Evolutionary conservation across 2,329 filamentous ascomycete genomes (phyloP).

Genomic region (Talaromyces sp.): DNA sequence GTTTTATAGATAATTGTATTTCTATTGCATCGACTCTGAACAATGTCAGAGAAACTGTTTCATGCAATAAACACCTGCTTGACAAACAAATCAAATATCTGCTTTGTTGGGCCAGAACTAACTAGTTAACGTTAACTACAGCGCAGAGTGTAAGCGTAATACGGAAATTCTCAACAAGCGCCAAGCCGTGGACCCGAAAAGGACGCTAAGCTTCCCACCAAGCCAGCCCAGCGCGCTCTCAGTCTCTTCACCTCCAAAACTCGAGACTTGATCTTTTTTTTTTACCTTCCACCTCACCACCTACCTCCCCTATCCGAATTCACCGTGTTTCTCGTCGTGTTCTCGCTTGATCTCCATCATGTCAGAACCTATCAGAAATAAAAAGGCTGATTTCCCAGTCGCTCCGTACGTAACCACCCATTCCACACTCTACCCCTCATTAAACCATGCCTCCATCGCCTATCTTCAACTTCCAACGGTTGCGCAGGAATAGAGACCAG

Average conservation of each 20-base stretch:
- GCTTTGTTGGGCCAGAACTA: no score
- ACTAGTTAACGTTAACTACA: no score
- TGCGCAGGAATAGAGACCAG: conserved; percentile 16
- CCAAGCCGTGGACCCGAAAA: conserved; percentile 39
- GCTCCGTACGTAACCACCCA: conserved; percentile 54
- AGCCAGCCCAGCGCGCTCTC: conserved; percentile 24
- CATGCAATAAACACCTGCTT: no score
- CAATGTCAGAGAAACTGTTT: no score
- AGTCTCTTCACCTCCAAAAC: conserved; percentile 26
- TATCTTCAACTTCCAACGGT: neutral
- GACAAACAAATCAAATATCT: no score
- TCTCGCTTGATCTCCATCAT: conserved; percentile 35
- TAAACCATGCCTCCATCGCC: neutral
- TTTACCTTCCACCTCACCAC: conserved; percentile 4
- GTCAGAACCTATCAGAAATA: conserved; percentile 65
- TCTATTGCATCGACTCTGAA: no score
- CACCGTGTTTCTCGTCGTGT: neutral
- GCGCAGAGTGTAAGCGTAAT: neutral
- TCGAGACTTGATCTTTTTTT: conserved; percentile 18
- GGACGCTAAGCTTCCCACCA: conserved; percentile 40
- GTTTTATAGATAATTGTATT: no score
- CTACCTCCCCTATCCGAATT: neutral
- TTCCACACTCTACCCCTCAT: conserved; percentile 12
- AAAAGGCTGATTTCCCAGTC: conserved; percentile 56
- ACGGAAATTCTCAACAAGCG: conserved; percentile 29